These are phyloP conservation scores for Globisporangium nagaii DNA, from an alignment of 352 stramenopile species.

Conservation along the genomic window DNA sequence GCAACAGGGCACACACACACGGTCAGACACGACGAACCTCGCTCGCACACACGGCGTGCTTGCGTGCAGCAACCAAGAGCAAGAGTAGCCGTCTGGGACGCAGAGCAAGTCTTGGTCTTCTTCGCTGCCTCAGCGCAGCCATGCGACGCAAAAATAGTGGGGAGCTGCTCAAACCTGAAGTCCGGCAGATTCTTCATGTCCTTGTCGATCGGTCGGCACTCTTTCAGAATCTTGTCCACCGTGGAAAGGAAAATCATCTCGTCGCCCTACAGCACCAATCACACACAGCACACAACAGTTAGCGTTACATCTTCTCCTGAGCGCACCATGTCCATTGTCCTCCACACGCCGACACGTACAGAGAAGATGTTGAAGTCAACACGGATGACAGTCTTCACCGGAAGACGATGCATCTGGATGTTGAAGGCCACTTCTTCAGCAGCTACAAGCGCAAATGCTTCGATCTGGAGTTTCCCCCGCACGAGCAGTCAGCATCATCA, in stretches of 20 bases:
- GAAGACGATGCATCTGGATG: constrained; percentile 47
- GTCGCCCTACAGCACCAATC: constrained; percentile 31
- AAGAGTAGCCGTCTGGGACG: background rate
- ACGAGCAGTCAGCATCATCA: background rate
- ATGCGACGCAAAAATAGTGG: constrained; percentile 13
- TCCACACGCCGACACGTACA: constrained; percentile 25
- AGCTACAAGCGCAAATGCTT: constrained; percentile 51
- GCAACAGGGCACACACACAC: constrained; percentile 4
- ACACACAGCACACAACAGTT: background rate
- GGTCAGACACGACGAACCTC: constrained; percentile 5
- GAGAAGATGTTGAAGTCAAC: constrained; percentile 68
- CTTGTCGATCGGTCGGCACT: constrained; percentile 56
- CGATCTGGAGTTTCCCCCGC: constrained; percentile 32
- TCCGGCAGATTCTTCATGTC: constrained; percentile 55
- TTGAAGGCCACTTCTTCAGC: constrained; percentile 68
- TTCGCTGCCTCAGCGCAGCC: constrained; percentile 9
- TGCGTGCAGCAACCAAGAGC: constrained; percentile 15
- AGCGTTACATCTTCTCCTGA: too few species aligned
- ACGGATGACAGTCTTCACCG: constrained; percentile 43
- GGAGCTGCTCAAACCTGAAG: constrained; percentile 41
- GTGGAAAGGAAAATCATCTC: constrained; percentile 64
- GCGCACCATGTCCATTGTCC: too few species aligned
- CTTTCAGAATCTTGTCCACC: constrained; percentile 55
- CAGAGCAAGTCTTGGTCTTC: constrained; percentile 4
- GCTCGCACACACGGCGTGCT: constrained; percentile 11